Conservation (phyloP, 306 rosid genomes). For the Delonix regia region DNA sequence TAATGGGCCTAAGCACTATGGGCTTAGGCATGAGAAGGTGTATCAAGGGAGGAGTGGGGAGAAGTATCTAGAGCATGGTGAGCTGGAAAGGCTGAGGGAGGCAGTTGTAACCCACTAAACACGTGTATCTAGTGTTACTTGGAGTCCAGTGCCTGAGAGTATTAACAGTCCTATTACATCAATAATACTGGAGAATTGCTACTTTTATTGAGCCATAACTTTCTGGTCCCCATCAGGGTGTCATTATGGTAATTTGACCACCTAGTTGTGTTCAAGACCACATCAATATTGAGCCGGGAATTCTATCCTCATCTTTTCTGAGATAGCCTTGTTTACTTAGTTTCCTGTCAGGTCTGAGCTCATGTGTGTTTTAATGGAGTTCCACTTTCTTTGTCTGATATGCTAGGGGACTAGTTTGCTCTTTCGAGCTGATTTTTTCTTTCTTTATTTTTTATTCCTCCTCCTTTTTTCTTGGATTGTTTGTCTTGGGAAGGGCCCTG, state of each 20-base stretch:
- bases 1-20: no score
- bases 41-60: no score
- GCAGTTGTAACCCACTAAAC: no score
- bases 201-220: no score
- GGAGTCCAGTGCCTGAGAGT: no score
- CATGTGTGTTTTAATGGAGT: not conserved
- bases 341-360: not conserved
- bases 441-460: not conserved
- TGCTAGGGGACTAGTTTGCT: not conserved
- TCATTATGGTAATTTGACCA: not conserved
- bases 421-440: not conserved
- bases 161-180: no score
- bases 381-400: not conserved
- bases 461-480: not conserved
- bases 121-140: no score
- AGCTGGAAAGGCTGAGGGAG: no score
- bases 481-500: not conserved
- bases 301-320: not conserved
- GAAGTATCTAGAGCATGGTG: no score
- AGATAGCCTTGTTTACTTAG: not conserved
- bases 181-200: no score
- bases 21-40: no score
- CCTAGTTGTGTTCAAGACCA: not conserved
- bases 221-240: no score
- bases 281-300: not conserved